phyloP scores from a whole-genome alignment of 306 rosid species.

The Quercus rubra region DNA sequence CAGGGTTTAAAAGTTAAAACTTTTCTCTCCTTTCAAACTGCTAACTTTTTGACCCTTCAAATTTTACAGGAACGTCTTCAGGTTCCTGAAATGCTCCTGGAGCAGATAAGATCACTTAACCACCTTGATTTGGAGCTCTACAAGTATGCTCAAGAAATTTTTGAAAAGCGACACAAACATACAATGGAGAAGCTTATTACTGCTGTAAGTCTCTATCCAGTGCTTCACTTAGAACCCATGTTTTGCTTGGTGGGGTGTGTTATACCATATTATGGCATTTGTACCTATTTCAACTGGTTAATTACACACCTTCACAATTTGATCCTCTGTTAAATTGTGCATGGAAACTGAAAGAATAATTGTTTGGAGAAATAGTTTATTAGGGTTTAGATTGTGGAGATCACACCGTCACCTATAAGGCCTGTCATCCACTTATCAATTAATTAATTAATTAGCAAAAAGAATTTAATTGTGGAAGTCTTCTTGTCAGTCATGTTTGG shows the following conservation, averaged over 20 bases:
- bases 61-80: conserved; percentile 70
- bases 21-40: conserved; percentile 1
- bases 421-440: too few species aligned
- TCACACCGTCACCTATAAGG: too few species aligned
- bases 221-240: conserved; percentile 3
- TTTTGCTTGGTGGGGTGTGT: not conserved
- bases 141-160: conserved; percentile 61
- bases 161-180: conserved; percentile 50
- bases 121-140: conserved; percentile 88
- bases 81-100: conserved; percentile 57
- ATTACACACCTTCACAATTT: not conserved
- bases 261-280: not conserved
- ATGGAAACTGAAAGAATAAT: not conserved
- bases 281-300: not conserved
- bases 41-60: conserved; percentile 1
- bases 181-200: conserved; percentile 26
- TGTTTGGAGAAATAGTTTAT: not conserved
- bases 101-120: conserved; percentile 63
- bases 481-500: not conserved
- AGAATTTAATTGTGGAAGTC: not conserved
- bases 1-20: conserved; percentile 11
- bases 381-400: not conserved
- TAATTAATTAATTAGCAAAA: too few species aligned
- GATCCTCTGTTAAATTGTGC: not conserved
- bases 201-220: conserved; percentile 43